Base-by-base conservation (phyloP, 2,329 filamentous ascomycete species). In the Aureobasidium leucospermi region DNA sequence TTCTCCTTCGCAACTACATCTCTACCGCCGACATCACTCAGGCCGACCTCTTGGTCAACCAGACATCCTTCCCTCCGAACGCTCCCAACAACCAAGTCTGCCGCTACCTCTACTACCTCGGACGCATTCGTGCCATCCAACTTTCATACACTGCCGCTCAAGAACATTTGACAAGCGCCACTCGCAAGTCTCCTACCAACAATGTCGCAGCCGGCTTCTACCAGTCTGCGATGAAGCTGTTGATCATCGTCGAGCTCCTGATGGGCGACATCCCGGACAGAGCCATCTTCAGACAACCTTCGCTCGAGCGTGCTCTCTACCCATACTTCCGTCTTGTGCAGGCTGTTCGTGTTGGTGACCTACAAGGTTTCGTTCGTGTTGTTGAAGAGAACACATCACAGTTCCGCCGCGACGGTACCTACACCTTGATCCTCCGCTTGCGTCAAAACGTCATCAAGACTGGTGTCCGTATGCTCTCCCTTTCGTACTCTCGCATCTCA, bases 381-480 rank as follows among this genome's bases (percentile, higher is more conserved):
- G 92, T 97, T 63, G 87, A 88, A 67, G 83, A 86, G 52, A 86
- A 96, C 71, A 86, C 87, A 60, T 85, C 89, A 46, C 87, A 86
- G 10, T 99, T 97, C 85, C 88, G 90, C 69, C 87, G 88, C 65
- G 94, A 99, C 72, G 90, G 90, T 60, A 97, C 93, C 19, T 97
- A 97, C 79, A 96, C 92, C 10, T 81, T 99, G 60, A 95, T 97
- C 68, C 83, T 97, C 64, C 92, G 94, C 63, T 82, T 99, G 63
- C 87, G 94, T 67, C 94, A 99, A 76, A 99, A 99, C 71, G 94
- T 99, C 70, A 97, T 99, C 84, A 96, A 96, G 81, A 99, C 94
- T 3, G 94, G 94, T 65, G 96, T 99, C 64, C 90, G 94, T 67
- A 96, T 97, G 91, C 96, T 99, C 85, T 97, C 93, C 42, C 81